phyloP scores from a whole-genome alignment of 352 stramenopile genomes.

The Blastocystis hominis region DNA sequence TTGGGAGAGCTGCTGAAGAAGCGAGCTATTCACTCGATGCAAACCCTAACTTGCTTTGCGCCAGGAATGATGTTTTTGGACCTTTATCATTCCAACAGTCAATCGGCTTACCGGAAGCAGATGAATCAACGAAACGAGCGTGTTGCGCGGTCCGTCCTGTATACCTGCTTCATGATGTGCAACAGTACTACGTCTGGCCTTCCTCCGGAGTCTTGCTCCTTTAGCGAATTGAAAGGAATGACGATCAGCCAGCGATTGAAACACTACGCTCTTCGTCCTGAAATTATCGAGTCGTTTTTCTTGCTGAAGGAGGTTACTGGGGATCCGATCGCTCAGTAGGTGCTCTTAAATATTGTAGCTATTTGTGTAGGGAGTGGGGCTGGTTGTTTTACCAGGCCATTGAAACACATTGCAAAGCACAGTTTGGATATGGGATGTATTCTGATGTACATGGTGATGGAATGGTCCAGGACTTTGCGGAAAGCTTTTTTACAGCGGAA shows the following conservation, averaged over 20 bases:
- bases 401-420: slow-evolving; percentile 69
- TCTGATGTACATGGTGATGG: slow-evolving; percentile 51
- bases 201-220: slow-evolving; percentile 60
- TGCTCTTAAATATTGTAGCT: slow-evolving; percentile 65
- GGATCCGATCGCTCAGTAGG: slow-evolving; percentile 63
- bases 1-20: slow-evolving; percentile 59
- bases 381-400: slow-evolving; percentile 74
- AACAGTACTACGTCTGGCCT: slow-evolving; percentile 22
- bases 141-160: slow-evolving; percentile 64
- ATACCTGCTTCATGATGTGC: slow-evolving; percentile 1
- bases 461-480: background rate
- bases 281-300: slow-evolving; percentile 76
- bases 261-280: slow-evolving; percentile 70
- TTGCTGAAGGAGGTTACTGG: slow-evolving; percentile 64
- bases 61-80: slow-evolving; percentile 69
- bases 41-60: slow-evolving; percentile 67
- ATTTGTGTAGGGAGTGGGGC: slow-evolving; percentile 70
- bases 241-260: slow-evolving; percentile 60
- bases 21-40: slow-evolving; percentile 50
- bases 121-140: slow-evolving; percentile 62
- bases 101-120: slow-evolving; percentile 63
- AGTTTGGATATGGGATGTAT: slow-evolving; percentile 66
- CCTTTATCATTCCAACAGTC: background rate
- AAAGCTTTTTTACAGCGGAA: slow-evolving; percentile 37
- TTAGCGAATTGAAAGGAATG: slow-evolving; percentile 63